Evolutionary conservation across 2,329 filamentous ascomycete species (phyloP), one percentile per base, ranked within the genome.

Genomic region (Fusarium redolens): DNA sequence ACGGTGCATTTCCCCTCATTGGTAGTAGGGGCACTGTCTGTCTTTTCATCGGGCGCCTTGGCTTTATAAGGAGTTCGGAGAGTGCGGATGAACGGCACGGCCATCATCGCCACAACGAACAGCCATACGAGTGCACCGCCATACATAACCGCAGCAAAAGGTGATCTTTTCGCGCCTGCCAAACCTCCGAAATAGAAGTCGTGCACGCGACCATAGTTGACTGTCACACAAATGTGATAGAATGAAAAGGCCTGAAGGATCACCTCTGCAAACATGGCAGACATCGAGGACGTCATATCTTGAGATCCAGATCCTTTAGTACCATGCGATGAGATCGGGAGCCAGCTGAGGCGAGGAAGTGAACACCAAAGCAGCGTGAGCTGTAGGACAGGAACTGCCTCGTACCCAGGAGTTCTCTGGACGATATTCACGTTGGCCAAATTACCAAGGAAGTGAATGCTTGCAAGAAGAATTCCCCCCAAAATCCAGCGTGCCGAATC

Each of bases 111-210:
- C 2, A 48, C 30, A 2, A 30, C 10, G 1, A 65, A 28, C 4
- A 74, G 18, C 71, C 72, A 72, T 1, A 37, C 4, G 11, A 72
- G 45, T 7, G 68, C 68, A 22, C 68, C 68, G 4, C 15, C 14
- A 47, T 71, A 72, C 63, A 72, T 61, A 0, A 71, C 10, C 7
- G 6, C 28, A 12, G 69, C 63, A n/a, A 47, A 25, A 15, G 48
- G 28, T 22, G 45, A 51, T 22, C 13, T 35, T 25, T 55, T 25
- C 25, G 28, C 59, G 9, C 12, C 20, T 10, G 25, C 18, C 9
- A 72, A 33, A 9, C 35, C 37, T 2, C 43, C 45, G 2, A 57
- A 38, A 37, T 72, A 63, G 9, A 72, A 65, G 4, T 30, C 10
- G 5, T 74, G 55, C 12, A 18, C 5, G 2, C 41, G 31, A 4